A percentile compares a stretch with the other conserved stretches of the same genome.
These are phyloP conservation scores for Sclerotinia spermophila DNA, from an alignment of 2,329 filamentous ascomycete genomes.

Conservation along the genomic window DNA sequence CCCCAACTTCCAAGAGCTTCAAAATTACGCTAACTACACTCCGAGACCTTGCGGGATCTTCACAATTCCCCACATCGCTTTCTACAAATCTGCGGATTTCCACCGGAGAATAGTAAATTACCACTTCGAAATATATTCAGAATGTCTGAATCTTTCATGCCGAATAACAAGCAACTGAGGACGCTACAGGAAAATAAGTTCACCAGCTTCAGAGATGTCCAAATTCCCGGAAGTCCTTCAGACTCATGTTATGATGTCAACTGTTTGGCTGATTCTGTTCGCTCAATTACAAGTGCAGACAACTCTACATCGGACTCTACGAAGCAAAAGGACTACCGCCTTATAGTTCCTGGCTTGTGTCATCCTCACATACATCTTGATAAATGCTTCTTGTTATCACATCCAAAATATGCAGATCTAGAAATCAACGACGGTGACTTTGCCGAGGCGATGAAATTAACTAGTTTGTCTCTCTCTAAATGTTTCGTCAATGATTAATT, in stretches of 20 bases:
- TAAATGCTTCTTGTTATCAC: slow-evolving; percentile 58
- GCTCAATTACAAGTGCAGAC: slow-evolving; percentile 32
- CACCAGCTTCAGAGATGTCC: slow-evolving; percentile 29
- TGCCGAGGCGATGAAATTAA: slow-evolving; percentile 59
- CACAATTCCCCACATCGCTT: background rate
- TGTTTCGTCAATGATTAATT: background rate
- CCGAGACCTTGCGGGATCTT: background rate
- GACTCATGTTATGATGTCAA: slow-evolving; percentile 38
- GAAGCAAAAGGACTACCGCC: slow-evolving; percentile 19
- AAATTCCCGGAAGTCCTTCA: slow-evolving; percentile 33
- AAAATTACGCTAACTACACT: slow-evolving; percentile 11
- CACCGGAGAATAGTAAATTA: background rate
- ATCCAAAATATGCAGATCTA: slow-evolving; percentile 57
- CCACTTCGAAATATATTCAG: background rate
- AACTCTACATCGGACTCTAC: slow-evolving; percentile 18
- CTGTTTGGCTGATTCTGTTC: slow-evolving; percentile 32
- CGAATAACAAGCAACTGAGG: background rate
- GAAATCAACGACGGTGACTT: slow-evolving; percentile 60
- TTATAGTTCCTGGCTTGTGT: slow-evolving; percentile 56
- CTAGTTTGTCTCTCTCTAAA: slow-evolving; percentile 34
- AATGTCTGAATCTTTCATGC: background rate
- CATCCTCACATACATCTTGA: slow-evolving; percentile 73
- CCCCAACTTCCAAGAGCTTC: slow-evolving; percentile 8
- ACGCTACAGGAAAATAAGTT: no score
- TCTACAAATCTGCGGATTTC: background rate